Evolutionary conservation across 192 early-diverging fungal species (phyloP), one percentile per base, ranked within the genome.

Genomic region (Coemansia sp.): DNA sequence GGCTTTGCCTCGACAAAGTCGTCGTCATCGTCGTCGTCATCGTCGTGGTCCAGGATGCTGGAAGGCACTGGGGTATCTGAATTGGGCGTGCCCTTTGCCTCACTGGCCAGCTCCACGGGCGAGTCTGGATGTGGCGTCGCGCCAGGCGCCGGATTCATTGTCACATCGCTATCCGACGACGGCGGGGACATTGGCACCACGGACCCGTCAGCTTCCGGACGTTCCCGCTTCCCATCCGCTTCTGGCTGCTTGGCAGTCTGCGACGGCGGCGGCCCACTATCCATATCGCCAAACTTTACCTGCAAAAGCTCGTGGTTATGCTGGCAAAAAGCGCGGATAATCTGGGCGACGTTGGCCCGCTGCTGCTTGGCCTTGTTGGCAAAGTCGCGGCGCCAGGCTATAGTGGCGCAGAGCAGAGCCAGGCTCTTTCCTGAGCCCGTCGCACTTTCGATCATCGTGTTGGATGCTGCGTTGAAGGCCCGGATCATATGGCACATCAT

Each of bases 401-500:
- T 56, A 0, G 75, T 60, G 1, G 86, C 77, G 45, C 85, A 86
- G 14, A 91, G 53, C 21, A 91, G 44, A 0, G 83, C 82, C 21
- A 91, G 46, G 3, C 86, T 84, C 52, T 91, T 91, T 22, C 89
- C 89, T 8, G 89, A 88, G 1, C 88, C 88, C 1, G 84, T 85
- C 2, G 84, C 82, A 21, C 79, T 81, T 32, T 88, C 84, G n/a
- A 88, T 67, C 42, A 90, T 64, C 0, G 82, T 78, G 52, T 88
- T 82, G 30, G 82, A 48, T 4, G 65, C 28, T 9, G 44, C 52
- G 31, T 75, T 76, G 12, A 82, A 48, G 1, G 80, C 77, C 3
- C 66, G 52, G 12, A 80, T 60, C 58, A 87, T 78, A 46, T 77
- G 79, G 50, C 61, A 64, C 84, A 87, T 87, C 66, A 87, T 76